Evolutionary conservation across 2,329 filamentous ascomycete genomes (phyloP), one percentile per base, ranked within the genome.

Genomic region (Venturia oleaginea): DNA sequence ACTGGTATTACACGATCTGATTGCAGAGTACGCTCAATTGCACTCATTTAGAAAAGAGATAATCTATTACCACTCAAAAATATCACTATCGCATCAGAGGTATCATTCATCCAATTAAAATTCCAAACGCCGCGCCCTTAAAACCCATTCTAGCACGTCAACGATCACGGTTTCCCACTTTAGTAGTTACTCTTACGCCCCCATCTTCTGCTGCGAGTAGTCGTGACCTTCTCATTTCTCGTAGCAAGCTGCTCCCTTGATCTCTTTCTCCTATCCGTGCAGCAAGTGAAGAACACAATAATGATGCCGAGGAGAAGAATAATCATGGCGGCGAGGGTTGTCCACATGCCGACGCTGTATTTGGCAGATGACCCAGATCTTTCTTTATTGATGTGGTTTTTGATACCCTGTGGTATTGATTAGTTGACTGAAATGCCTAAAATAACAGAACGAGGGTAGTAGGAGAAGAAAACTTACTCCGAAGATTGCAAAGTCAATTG

Each of bases 231-330:
- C 51, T 57, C 51, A n/a, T 57, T 8, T 15, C 30, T 27, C 2
- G 30, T 57, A 19, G 30, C 51, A 32, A 34, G 15, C 51, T 32
- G 30, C 17, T 34, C 51, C 11, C 51, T 57, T 7, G 51, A 57
- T 5, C 7, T 57, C 51, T 57, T 57, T n/a, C 51, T 57, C 27
- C 51, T 57, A 5, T 37, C 51, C 27, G 51, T 57, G 30, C 51
- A 57, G 30, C 51, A 57, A 34, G 51, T 57, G 30, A 57, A 57
- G 27, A 57, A 57, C 5, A 57, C 51, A 34, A 57, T 57, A 17
- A 57, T 57, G 27, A 57, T 32, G 5, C 51, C 51, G 10, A 37
- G 30, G 11, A 57, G 27, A 5, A 57, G 19, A 10, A 55, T 19
- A 10, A 55, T 34, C 51, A 55, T 55, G 15, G 51, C 51, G 3